Evolutionary conservation across 1,284 basidiomycete genomes (phyloP).

Genomic region (Fomes fomentarius): DNA sequence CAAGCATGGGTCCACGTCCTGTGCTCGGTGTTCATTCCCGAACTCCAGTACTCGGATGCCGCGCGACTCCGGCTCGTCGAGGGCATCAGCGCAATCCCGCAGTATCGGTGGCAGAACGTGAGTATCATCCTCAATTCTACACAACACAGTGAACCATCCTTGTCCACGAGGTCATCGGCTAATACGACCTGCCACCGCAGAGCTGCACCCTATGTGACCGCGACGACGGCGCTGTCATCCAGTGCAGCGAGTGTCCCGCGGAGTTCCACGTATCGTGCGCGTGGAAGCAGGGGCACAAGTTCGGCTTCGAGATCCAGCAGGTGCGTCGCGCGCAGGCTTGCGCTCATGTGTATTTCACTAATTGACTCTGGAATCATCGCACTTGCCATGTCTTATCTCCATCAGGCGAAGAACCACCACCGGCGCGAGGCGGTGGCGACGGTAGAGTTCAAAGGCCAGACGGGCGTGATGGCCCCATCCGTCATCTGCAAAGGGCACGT

Average conservation of each 20-base stretch:
- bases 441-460: slow-evolving; percentile 85
- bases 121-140: slow-evolving; percentile 35
- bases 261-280: slow-evolving; percentile 92
- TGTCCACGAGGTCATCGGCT: not conserved
- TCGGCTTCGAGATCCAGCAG: slow-evolving; percentile 90
- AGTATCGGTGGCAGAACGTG: slow-evolving; percentile 66
- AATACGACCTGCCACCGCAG: slow-evolving; percentile 36
- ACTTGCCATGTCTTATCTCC: too few species aligned
- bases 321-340: too few species aligned
- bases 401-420: slow-evolving; percentile 74
- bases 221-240: slow-evolving; percentile 78
- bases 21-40: slow-evolving; percentile 88
- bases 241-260: slow-evolving; percentile 81
- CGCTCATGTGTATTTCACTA: too few species aligned
- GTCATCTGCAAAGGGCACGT: slow-evolving; percentile 87
- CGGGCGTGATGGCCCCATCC: slow-evolving; percentile 82
- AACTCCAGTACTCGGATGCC: slow-evolving; percentile 81
- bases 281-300: slow-evolving; percentile 79
- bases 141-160: too few species aligned
- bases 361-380: too few species aligned
- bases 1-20: slow-evolving; percentile 92
- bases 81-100: slow-evolving; percentile 79
- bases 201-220: slow-evolving; percentile 67
- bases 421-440: slow-evolving; percentile 66
- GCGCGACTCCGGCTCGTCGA: slow-evolving; percentile 77